Percentiles rank a stretch among this genome's conserved stretches.
Evolutionary conservation across 208 protist species (phyloP).

Genomic region (Strigomonas galati): DNA sequence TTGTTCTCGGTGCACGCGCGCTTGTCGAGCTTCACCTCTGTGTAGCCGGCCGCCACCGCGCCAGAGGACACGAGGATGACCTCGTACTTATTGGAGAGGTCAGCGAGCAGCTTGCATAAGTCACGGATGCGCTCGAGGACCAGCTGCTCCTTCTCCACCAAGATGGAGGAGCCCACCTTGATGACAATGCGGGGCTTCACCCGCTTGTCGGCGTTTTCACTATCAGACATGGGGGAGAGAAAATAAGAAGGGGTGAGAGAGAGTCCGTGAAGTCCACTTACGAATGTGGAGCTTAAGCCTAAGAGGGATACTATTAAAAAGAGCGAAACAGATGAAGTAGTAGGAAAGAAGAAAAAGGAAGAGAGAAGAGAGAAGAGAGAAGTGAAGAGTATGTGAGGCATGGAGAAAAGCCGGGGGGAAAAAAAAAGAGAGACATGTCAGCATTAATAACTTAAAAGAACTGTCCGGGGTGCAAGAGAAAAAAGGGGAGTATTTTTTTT

Average conservation of each 20-base stretch:
- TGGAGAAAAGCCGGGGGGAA: background rate
- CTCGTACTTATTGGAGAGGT: constrained; percentile 44
- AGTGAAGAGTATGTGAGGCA: background rate
- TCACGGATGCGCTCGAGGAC: constrained; percentile 40
- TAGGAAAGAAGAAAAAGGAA: constrained; percentile 4
- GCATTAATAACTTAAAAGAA: no score
- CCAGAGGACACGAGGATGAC: constrained; percentile 79
- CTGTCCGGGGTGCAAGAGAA: no score
- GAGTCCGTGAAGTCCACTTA: background rate
- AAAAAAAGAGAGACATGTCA: no score
- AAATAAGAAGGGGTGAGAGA: no score
- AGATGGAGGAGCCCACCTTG: constrained; percentile 66
- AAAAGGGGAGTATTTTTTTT: no score
- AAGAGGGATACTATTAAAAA: background rate
- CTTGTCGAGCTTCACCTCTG: constrained; percentile 26
- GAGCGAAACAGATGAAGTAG: background rate
- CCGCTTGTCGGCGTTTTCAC: no score
- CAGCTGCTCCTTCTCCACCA: constrained; percentile 41
- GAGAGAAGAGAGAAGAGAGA: background rate
- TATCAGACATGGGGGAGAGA: no score
- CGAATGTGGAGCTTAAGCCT: background rate
- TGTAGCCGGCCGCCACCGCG: constrained; percentile 56
- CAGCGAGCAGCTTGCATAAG: constrained; percentile 59
- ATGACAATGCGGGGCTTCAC: constrained; percentile 73
- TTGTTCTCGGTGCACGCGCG: constrained; percentile 16